Evolutionary conservation across 805 yeast genomes (phyloP), one percentile per base, ranked within the genome.

Genomic region (Sungouiella thailandica): DNA sequence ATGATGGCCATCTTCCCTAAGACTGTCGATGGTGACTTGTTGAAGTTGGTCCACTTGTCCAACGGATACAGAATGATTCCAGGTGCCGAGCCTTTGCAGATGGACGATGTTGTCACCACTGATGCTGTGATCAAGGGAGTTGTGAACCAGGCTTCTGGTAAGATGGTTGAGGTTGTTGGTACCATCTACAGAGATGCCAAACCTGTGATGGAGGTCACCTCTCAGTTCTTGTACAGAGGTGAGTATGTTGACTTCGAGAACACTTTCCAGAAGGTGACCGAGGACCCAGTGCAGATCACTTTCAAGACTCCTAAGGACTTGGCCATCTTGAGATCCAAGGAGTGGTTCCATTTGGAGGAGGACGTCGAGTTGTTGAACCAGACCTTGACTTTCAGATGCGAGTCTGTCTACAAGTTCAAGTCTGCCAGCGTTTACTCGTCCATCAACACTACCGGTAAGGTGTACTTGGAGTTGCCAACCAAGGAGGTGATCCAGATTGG

Each of bases 1-100:
- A 90, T 93, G 70, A 87, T 84, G 70, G 89, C 97, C n/a, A 85
- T 93, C 50, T 93, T 93, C 93, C 98, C 98, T 35, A 77, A 78
- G 58, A 78, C 81, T 43, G 94, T 93, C 52, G 97, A 94, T 60
- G 98, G 98, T 65, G 98, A 93, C 60, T 73, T 93, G 56, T 73
- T 93, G 67, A 83, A 82, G 60, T 75, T 93, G 55, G 98, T 93
- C 36, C 99, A 93, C 62, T 71, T 93, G 64, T 85, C 96, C 32
- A 93, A 93, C 62, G 89, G 95, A 41, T 94, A 90, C 74, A 78
- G 78, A 60, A 86, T 90, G 94, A 62, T 79, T 41, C 88, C 96
- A 32, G 96, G 94, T 49, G 95, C 95, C 39, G 75, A 77, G 36
- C 95, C 96, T 45, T 74, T 93, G 62, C 76, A 81, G 65, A 82